Evolutionary conservation across 805 yeast genomes (phyloP), one percentile per base, ranked within the genome.

Genomic region (Babjeviella inositovora): DNA sequence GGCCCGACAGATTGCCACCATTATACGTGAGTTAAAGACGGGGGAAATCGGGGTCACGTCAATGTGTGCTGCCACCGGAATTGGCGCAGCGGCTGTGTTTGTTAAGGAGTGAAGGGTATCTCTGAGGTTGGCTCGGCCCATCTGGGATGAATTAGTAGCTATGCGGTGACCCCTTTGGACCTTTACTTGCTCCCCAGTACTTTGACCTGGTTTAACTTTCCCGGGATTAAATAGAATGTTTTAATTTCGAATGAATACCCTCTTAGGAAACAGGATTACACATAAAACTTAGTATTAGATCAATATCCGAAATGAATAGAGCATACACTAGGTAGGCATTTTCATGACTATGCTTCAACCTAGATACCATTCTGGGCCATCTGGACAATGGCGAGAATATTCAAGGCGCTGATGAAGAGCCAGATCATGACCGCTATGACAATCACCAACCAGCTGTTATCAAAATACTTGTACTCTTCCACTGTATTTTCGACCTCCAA

Each of bases 391-490:
- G 66, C 64, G 32, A 77, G 84, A 11, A 75, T 56, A 40, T 84
- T 85, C 38, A 81, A 53, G n/a, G 64, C 58, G 0, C 75, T 48
- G 18, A 85, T 65, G 30, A 76, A 71, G 2, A 71, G 32, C 92
- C 94, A 84, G 4, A 84, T 57, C 3, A 55, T 14, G 4, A 59
- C 37, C 0, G 72, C 79, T 3, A 67, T 22, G 2, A 50, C 31
- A 0, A 73, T 62, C 15, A 70, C 61, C 8, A 62, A 24, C 66
- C 71, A 62, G 20, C 62, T 64, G 39, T 84, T 84, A 4, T 76
- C 52, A 62, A 69, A 66, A 38, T 67, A 63, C 23, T 54, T 53
- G 27, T 45, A 55, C 23, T 43, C 39, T 8, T 16, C 18, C n/a
- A 8, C 18, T 8, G n/a, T 16, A 16, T 16, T 16, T 16, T 16